These are phyloP conservation scores for Rhodotorula sphaerocarpa DNA, from an alignment of 768 basidiomycete species.

Conservation along the genomic window DNA sequence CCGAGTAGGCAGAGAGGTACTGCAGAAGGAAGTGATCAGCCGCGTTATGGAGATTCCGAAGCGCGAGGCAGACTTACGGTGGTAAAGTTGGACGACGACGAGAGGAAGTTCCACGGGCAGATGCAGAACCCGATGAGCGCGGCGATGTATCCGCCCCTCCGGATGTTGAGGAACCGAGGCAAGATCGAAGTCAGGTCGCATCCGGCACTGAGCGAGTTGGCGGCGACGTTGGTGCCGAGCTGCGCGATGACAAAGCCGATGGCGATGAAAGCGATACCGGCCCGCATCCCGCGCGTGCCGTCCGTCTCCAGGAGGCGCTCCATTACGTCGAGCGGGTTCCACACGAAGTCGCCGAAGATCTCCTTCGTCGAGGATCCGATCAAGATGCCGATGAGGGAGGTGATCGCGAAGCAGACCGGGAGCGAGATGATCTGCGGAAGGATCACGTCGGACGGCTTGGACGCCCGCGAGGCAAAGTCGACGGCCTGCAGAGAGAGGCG, in stretches of 20 bases:
- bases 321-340: constrained; percentile 57
- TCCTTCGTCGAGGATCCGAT: constrained; percentile 61
- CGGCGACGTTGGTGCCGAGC: constrained; percentile 64
- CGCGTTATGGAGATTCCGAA: neutral
- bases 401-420: constrained; percentile 63
- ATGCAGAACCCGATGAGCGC: constrained; percentile 67
- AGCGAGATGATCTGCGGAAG: constrained; percentile 63
- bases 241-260: constrained; percentile 65
- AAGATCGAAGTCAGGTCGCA: constrained; percentile 58
- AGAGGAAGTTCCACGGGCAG: constrained; percentile 52
- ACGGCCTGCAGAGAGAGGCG: neutral
- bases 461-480: constrained; percentile 54
- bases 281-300: constrained; percentile 14
- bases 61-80: neutral
- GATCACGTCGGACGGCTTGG: constrained; percentile 50
- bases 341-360: constrained; percentile 68
- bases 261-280: constrained; percentile 64
- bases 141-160: constrained; percentile 74
- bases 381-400: constrained; percentile 65
- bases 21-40: constrained; percentile 44
- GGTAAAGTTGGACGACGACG: constrained; percentile 1
- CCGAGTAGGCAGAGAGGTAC: constrained; percentile 63
- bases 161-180: constrained; percentile 73
- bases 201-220: constrained; percentile 69
- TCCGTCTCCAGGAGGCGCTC: constrained; percentile 18